Conservation (phyloP, 108 stramenopile genomes). For the Pseudonitzschia multiseries region DNA sequence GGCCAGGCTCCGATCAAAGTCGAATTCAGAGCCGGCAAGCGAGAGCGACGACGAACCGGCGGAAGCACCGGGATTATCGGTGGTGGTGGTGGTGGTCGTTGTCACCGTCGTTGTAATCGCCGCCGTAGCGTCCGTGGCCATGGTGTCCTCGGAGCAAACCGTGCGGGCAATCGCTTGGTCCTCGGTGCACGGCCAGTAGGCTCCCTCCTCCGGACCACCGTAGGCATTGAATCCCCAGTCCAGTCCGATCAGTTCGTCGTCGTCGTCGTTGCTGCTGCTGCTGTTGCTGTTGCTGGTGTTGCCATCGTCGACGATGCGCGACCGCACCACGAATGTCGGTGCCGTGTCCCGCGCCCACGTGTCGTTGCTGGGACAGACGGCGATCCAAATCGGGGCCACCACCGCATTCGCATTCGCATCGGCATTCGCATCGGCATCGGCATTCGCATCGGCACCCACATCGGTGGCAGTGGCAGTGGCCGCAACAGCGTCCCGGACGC, state of each 20-base stretch:
- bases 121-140: neutral
- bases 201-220: conserved; percentile 60
- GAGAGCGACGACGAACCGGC: no score
- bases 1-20: no score
- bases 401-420: no score
- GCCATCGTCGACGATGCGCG: no score
- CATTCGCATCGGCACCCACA: no score
- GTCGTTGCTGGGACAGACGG: conserved; percentile 55
- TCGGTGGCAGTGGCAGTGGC: no score
- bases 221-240: conserved; percentile 82
- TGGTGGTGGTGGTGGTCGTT: neutral
- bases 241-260: conserved; percentile 35
- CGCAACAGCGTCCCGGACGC: neutral
- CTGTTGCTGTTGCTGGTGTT: neutral
- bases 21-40: no score
- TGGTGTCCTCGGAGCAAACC: conserved; percentile 29
- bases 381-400: conserved; percentile 15
- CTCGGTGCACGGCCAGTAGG: conserved; percentile 56
- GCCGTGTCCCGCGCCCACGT: conserved; percentile 79
- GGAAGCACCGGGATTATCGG: no score
- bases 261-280: conserved; percentile 12
- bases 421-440: no score
- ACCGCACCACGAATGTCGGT: conserved; percentile 56
- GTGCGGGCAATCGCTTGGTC: conserved; percentile 50
- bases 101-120: neutral